Evolutionary conservation across 768 basidiomycete species (phyloP).

Genomic region (Pholiota microspora): DNA sequence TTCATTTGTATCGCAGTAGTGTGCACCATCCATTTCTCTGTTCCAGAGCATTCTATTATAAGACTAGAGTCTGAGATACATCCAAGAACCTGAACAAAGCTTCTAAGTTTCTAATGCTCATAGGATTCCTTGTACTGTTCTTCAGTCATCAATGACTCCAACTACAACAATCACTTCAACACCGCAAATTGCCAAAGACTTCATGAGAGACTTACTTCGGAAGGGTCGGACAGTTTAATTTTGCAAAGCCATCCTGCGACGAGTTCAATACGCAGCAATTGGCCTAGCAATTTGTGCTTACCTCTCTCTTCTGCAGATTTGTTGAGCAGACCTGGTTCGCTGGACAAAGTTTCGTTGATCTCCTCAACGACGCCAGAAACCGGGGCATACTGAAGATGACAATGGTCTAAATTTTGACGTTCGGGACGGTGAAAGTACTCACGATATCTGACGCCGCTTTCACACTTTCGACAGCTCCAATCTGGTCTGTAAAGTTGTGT

Average conservation of each 20-base stretch:
- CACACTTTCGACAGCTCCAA: conserved; percentile 94
- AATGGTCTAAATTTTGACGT: not conserved
- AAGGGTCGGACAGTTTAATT: conserved; percentile 74
- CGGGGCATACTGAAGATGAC: conserved; percentile 73
- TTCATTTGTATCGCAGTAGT: too few species aligned
- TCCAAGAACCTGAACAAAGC: too few species aligned
- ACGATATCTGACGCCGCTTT: conserved; percentile 97
- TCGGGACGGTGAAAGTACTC: conserved; percentile 12
- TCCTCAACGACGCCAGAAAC: conserved; percentile 81
- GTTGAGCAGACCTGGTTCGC: conserved; percentile 80
- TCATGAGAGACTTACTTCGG: conserved; percentile 56
- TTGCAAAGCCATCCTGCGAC: conserved; percentile 94
- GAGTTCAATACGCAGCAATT: not conserved
- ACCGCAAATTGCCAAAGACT: not conserved
- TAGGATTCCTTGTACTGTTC: conserved; percentile 64
- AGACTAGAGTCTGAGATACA: not conserved
- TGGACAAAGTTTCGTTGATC: conserved; percentile 70
- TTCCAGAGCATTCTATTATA: not conserved
- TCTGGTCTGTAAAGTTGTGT: conserved; percentile 50
- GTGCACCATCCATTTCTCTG: not conserved
- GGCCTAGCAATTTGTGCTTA: not conserved
- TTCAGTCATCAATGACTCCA: conserved; percentile 68
- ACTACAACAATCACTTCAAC: conserved; percentile 33
- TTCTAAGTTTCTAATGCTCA: conserved; percentile 26
- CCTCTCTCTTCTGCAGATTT: conserved; percentile 84